These are phyloP conservation scores for Sphaerosporella brunnea DNA, from an alignment of 495 filamentous ascomycete genomes.

Conservation along the genomic window DNA sequence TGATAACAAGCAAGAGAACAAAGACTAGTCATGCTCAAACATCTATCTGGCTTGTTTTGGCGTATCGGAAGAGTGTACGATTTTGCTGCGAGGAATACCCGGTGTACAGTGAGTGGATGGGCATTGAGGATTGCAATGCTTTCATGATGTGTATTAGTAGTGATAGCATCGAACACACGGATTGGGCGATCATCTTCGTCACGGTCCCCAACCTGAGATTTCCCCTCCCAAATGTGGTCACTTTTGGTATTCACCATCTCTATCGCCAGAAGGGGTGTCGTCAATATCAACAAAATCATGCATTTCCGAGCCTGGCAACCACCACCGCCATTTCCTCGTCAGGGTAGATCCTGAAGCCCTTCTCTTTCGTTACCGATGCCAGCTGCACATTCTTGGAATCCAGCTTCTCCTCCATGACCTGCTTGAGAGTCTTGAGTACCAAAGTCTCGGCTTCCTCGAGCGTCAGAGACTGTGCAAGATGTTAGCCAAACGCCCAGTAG, in stretches of 20 bases:
- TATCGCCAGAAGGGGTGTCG: neutral
- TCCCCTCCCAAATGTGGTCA: neutral
- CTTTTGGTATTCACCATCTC: slow-evolving; percentile 4
- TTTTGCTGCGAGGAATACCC: too few species aligned
- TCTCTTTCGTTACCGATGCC: slow-evolving; percentile 92
- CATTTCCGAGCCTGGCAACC: slow-evolving; percentile 47
- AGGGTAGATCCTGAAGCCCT: slow-evolving; percentile 91
- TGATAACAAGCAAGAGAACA: too few species aligned
- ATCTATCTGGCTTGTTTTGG: too few species aligned
- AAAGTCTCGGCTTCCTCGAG: slow-evolving; percentile 83
- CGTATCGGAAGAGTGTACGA: too few species aligned
- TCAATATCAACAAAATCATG: slow-evolving; percentile 9
- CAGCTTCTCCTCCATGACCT: slow-evolving; percentile 99
- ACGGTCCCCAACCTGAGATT: too few species aligned
- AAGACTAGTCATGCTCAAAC: too few species aligned
- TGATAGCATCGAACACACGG: neutral
- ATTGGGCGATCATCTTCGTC: too few species aligned
- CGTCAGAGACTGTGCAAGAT: slow-evolving; percentile 49
- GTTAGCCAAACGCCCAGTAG: slow-evolving; percentile 8
- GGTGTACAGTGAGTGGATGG: too few species aligned
- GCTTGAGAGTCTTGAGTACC: slow-evolving; percentile 94
- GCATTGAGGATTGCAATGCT: too few species aligned
- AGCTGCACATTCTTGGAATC: slow-evolving; percentile 97
- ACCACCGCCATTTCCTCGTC: slow-evolving; percentile 91
- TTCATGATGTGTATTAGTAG: neutral